These are phyloP conservation scores for Fusarium sp. DNA, from an alignment of 2,329 filamentous ascomycete species.

Conservation along the genomic window DNA sequence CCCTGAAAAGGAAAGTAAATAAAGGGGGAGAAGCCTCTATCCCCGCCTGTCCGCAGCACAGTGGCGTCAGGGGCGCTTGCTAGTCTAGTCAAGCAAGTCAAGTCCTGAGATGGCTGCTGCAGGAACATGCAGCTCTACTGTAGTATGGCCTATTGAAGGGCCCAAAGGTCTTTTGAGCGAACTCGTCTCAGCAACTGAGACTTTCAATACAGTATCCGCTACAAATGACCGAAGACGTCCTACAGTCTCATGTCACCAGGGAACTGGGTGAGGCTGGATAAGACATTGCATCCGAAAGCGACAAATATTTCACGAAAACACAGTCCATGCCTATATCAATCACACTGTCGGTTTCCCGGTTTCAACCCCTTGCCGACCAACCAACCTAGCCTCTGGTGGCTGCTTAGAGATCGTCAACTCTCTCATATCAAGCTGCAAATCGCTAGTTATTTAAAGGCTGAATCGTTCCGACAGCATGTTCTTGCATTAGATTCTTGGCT, in stretches of 20 bases:
- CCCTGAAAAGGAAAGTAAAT: conserved; percentile 40
- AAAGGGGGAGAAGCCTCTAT: conserved; percentile 30
- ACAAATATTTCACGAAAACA: conserved; percentile 23
- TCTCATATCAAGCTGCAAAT: conserved; percentile 36
- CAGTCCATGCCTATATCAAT: conserved; percentile 18
- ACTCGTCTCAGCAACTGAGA: conserved; percentile 7
- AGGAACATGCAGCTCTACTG: conserved; percentile 37
- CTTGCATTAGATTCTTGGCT: conserved; percentile 23
- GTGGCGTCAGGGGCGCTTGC: conserved; percentile 37
- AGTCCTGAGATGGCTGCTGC: conserved; percentile 26
- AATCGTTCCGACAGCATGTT: conserved; percentile 20
- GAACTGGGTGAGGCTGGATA: neutral
- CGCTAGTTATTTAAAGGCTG: conserved; percentile 18
- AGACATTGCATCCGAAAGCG: conserved; percentile 19
- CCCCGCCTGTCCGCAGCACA: conserved; percentile 32
- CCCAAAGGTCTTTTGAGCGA: neutral
- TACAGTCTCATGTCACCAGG: conserved; percentile 6
- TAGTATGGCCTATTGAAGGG: neutral
- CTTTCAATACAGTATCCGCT: conserved; percentile 21
- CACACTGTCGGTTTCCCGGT: conserved; percentile 32
- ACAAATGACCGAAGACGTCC: conserved; percentile 27
- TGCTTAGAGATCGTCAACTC: conserved; percentile 34
- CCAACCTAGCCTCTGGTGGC: conserved; percentile 20
- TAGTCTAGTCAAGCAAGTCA: neutral
- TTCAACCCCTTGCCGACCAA: conserved; percentile 10